phyloP scores from a whole-genome alignment of 2,329 filamentous ascomycete genomes.

The Colletotrichum sp. region DNA sequence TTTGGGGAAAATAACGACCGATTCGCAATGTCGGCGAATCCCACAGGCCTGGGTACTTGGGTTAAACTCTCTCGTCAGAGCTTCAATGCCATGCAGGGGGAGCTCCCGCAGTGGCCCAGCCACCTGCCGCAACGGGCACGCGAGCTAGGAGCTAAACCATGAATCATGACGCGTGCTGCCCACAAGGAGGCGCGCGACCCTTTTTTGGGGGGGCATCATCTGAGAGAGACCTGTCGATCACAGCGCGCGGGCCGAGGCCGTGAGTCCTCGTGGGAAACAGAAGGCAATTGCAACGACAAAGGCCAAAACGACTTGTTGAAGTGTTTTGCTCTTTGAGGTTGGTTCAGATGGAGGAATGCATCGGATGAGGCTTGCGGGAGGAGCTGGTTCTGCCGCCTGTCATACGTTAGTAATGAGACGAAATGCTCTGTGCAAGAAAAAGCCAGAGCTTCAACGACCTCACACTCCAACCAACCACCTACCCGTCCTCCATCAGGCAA shows the following conservation, averaged over 20 bases:
- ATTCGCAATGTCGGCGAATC: not conserved
- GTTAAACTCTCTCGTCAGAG: not conserved
- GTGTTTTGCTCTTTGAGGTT: not conserved
- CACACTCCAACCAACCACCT: not conserved
- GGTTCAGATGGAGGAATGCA: not conserved
- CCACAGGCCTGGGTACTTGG: not conserved
- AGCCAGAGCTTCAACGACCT: not conserved
- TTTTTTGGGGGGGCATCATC: not conserved
- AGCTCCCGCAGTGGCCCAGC: not conserved
- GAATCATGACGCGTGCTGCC: not conserved
- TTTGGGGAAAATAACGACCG: not conserved
- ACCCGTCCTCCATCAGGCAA: not conserved
- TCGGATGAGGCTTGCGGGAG: constrained; percentile 1
- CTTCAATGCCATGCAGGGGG: not conserved
- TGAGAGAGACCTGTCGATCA: not conserved
- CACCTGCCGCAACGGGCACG: not conserved
- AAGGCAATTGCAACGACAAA: not conserved
- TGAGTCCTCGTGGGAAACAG: not conserved
- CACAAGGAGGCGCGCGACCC: not conserved
- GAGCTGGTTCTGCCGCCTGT: not conserved
- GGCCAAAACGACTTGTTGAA: not conserved
- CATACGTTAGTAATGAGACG: not conserved
- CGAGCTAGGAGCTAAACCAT: not conserved
- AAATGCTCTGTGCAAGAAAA: not conserved
- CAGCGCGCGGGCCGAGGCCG: not conserved